Evolutionary conservation across 108 stramenopile genomes (phyloP).

Genomic region (Pseudonitzschia delicatissima): DNA sequence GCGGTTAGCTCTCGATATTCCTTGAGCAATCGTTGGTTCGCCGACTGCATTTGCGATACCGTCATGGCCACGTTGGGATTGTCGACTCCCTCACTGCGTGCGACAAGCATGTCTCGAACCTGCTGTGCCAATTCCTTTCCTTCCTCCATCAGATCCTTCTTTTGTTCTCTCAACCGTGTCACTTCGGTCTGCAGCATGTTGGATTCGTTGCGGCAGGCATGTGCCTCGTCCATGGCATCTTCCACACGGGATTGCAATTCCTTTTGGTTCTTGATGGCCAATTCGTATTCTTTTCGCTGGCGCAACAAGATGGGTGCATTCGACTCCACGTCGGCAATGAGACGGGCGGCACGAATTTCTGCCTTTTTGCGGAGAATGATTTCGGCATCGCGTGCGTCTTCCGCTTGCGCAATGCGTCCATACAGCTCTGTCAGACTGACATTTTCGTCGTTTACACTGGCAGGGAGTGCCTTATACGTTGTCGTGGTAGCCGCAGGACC

Average conservation of each 20-base stretch:
- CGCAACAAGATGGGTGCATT: slow-evolving; percentile 69
- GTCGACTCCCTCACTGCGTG: slow-evolving; percentile 16
- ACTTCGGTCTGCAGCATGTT: slow-evolving; percentile 52
- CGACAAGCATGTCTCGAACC: slow-evolving; percentile 71
- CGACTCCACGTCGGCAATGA: slow-evolving; percentile 65
- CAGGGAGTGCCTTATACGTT: slow-evolving; percentile 3
- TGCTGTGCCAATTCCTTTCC: slow-evolving; percentile 76
- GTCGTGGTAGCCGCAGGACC: slow-evolving; percentile 16
- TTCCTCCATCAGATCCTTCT: slow-evolving; percentile 51
- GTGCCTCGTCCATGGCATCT: slow-evolving; percentile 63
- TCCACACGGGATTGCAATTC: slow-evolving; percentile 57
- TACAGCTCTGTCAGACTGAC: slow-evolving; percentile 71
- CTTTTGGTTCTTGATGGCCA: slow-evolving; percentile 64
- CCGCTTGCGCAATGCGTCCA: slow-evolving; percentile 55
- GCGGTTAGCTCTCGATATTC: slow-evolving; percentile 55
- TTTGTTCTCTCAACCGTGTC: slow-evolving; percentile 36
- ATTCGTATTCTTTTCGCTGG: slow-evolving; percentile 77
- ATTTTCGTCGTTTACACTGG: slow-evolving; percentile 28
- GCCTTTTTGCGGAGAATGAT: slow-evolving; percentile 50
- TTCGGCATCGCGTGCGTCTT: slow-evolving; percentile 64
- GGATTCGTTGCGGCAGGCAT: slow-evolving; percentile 47
- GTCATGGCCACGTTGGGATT: slow-evolving; percentile 17
- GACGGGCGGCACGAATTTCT: slow-evolving; percentile 56
- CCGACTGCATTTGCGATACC: slow-evolving; percentile 62
- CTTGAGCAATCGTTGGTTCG: slow-evolving; percentile 70